Percentiles rank a stretch among this genome's conserved stretches.
Conservation (phyloP, 2,329 filamentous ascomycete genomes). For the Huntiella omanensis region DNA sequence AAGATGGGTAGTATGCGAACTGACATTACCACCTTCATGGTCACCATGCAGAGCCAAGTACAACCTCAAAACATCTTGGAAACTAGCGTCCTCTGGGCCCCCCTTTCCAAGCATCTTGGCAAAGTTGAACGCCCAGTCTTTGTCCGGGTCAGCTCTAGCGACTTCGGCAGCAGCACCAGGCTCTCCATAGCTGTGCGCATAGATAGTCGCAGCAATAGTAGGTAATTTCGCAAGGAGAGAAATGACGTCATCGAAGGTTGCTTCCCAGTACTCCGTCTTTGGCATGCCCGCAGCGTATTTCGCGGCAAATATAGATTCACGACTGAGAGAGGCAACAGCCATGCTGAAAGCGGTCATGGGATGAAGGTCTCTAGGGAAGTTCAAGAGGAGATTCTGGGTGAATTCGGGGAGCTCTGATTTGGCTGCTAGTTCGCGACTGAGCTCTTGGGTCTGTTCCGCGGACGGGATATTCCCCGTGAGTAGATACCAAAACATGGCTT, state of each 20-base stretch:
- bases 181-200: conserved; percentile 64
- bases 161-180: conserved; percentile 51
- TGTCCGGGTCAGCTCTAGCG: conserved; percentile 55
- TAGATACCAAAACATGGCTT: conserved; percentile 98
- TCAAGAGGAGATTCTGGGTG: conserved; percentile 71
- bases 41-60: conserved; percentile 95
- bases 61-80: conserved; percentile 84
- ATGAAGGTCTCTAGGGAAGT: conserved; percentile 77
- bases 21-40: conserved; percentile 96
- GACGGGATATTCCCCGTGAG: conserved; percentile 84
- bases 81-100: conserved; percentile 72
- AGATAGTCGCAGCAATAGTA: conserved; percentile 91
- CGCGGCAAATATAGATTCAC: conserved; percentile 84
- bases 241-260: conserved; percentile 89
- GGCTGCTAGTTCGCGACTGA: conserved; percentile 75
- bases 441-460: conserved; percentile 56
- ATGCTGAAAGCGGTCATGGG: conserved; percentile 98
- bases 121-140: conserved; percentile 99
- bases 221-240: conserved; percentile 88
- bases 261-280: conserved; percentile 98
- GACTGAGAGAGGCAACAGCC: conserved; percentile 86
- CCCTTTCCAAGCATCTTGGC: conserved; percentile 87
- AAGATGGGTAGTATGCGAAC: conserved; percentile 83
- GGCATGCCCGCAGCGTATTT: conserved; percentile 77
- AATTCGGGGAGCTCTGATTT: conserved; percentile 68